Evolutionary conservation across 2,329 filamentous ascomycete species (phyloP).

Genomic region (Teratosphaeria nubilosa): DNA sequence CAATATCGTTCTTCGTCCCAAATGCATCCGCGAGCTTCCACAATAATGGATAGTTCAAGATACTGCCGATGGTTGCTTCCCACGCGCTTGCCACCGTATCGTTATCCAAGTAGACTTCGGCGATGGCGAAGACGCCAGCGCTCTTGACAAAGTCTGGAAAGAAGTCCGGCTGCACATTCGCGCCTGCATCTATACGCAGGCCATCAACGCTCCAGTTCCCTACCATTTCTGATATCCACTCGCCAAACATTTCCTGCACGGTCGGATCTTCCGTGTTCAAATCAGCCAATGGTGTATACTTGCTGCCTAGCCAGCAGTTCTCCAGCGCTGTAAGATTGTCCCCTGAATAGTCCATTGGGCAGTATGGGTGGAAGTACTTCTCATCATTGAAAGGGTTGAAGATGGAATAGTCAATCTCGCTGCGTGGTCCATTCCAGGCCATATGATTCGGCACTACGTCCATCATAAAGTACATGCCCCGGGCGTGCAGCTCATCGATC

Average conservation of each 20-base stretch:
- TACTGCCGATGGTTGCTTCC: constrained; percentile 26
- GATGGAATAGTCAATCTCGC: constrained; percentile 43
- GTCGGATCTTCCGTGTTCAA: constrained; percentile 35
- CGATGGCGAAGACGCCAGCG: constrained; percentile 28
- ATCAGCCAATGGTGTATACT: constrained; percentile 37
- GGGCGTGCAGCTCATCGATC: constrained; percentile 43
- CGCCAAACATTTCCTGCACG: constrained; percentile 30
- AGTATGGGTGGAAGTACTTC: constrained; percentile 52
- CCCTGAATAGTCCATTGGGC: constrained; percentile 41
- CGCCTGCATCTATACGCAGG: constrained; percentile 30
- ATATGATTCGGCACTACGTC: constrained; percentile 50
- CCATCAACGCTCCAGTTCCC: constrained; percentile 34
- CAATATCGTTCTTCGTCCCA: constrained; percentile 24
- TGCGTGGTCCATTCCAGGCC: constrained; percentile 36
- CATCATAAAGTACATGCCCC: constrained; percentile 51
- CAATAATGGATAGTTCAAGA: constrained; percentile 31
- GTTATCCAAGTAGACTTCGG: constrained; percentile 27
- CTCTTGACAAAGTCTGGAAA: constrained; percentile 26
- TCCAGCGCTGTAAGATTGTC: constrained; percentile 22
- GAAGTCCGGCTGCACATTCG: constrained; percentile 30
- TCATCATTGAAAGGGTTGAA: constrained; percentile 46
- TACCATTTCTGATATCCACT: constrained; percentile 33
- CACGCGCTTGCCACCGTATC: constrained; percentile 24
- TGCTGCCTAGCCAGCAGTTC: constrained; percentile 44
- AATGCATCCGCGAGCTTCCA: constrained; percentile 30